Evolutionary conservation across 2,329 filamentous ascomycete species (phyloP).

Genomic region (Monosporascus cannonballus): DNA sequence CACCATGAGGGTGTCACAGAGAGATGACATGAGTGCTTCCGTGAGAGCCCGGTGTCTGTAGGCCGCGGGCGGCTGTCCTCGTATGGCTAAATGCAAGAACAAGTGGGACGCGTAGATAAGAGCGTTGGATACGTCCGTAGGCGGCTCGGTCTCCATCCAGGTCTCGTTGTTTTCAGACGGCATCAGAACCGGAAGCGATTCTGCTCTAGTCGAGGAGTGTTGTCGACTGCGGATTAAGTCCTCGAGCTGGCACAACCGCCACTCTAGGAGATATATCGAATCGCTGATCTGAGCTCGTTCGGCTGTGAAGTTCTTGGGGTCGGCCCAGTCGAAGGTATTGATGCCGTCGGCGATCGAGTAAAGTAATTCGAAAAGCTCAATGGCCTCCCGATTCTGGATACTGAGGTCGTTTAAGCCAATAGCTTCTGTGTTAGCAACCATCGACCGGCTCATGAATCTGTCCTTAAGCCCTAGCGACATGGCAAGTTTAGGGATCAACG

Average conservation of each 20-base stretch:
- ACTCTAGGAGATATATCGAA: conserved; percentile 26
- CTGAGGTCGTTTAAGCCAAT: conserved; percentile 12
- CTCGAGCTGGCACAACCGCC: conserved; percentile 24
- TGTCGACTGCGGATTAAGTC: conserved; percentile 13
- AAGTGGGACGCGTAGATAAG: conserved; percentile 24
- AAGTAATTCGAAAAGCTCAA: conserved; percentile 25
- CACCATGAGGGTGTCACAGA: conserved; percentile 18
- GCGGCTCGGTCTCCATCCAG: conserved; percentile 4
- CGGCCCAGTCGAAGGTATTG: conserved; percentile 25
- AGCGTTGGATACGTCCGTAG: conserved; percentile 22
- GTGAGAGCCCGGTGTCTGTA: conserved; percentile 22
- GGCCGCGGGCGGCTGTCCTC: conserved; percentile 25
- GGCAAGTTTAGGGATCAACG: conserved; percentile 23
- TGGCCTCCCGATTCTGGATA: conserved; percentile 19
- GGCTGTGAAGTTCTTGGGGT: conserved; percentile 20
- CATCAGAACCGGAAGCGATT: conserved; percentile 8
- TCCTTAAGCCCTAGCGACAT: conserved; percentile 21
- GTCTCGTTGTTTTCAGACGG: conserved; percentile 5
- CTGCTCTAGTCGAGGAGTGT: conserved; percentile 7
- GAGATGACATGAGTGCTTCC: conserved; percentile 21
- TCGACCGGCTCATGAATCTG: conserved; percentile 20
- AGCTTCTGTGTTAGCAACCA: conserved; percentile 12
- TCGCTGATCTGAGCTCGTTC: conserved; percentile 25
- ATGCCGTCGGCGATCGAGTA: conserved; percentile 23
- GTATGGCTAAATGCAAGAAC: conserved; percentile 25